phyloP scores from a whole-genome alignment of 345 rosid species.

The Murraya koenigii region DNA sequence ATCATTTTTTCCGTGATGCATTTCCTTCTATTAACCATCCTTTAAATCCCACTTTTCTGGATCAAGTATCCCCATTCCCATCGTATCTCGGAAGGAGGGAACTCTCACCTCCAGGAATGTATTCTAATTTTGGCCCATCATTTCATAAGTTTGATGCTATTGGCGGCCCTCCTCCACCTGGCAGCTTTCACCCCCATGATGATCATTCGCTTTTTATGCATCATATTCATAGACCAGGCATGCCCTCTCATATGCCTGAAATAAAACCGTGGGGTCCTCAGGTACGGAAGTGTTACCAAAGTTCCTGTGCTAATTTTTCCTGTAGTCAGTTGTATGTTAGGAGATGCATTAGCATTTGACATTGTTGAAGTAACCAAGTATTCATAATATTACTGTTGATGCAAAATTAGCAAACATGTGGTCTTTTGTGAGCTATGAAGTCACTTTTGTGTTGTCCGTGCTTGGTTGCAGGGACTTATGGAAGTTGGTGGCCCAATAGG shows the following conservation, averaged over 20 bases:
- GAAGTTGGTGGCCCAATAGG: constrained; percentile 45
- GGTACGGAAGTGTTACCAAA: constrained; percentile 33
- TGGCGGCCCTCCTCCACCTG: constrained; percentile 54
- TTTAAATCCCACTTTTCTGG: constrained; percentile 47
- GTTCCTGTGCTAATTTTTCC: background rate
- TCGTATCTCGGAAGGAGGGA: constrained; percentile 62
- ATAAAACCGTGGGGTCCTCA: constrained; percentile 72
- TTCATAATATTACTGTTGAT: background rate
- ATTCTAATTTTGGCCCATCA: constrained; percentile 43
- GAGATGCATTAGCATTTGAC: background rate
- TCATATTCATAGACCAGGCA: constrained; percentile 40
- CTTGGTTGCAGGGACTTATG: constrained; percentile 41
- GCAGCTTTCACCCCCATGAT: constrained; percentile 49
- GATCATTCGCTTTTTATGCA: constrained; percentile 52
- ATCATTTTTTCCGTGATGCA: constrained; percentile 59
- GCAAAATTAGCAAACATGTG: background rate
- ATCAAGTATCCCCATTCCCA: constrained; percentile 55
- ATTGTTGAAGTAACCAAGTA: background rate
- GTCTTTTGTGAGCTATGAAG: constrained; percentile 10
- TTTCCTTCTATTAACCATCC: constrained; percentile 49
- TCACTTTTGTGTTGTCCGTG: constrained; percentile 1
- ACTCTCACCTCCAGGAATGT: constrained; percentile 53
- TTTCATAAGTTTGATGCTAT: constrained; percentile 51
- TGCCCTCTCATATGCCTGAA: constrained; percentile 52
- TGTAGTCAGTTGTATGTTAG: background rate